Evolutionary conservation across 345 rosid genomes (phyloP), one percentile per base, ranked within the genome.

Genomic region (Syzygium aqueum): DNA sequence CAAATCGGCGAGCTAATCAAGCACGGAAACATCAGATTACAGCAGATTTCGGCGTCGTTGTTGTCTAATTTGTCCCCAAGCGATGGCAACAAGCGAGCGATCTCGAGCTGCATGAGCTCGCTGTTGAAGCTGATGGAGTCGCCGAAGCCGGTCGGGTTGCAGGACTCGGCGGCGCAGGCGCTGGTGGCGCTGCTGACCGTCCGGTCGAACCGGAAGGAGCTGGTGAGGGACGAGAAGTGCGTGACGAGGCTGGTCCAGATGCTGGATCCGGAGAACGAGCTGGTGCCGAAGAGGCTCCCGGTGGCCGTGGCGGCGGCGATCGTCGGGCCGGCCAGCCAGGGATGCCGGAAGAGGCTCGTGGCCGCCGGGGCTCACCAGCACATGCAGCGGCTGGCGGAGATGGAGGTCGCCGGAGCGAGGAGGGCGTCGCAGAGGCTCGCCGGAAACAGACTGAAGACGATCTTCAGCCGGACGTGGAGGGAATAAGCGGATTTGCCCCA

Each of bases 61-160:
- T 22, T 96, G 13, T 88, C 93, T 21, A 93, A 90, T 17, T 43
- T 96, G 63, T 86, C 92, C 40, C 83, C 93, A 51, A 94, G 97
- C 56, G 97, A 95, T 50, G 96, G 95, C 1, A 95, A 96, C 89
- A 96, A 96, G 88, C 89, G 98, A 85, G 98, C 97, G 2, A 88
- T 96, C 22, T 84, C 92, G 3, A 92, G 93, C 85, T 95, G 95
- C 59, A 89, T 93, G 93, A 86, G 89, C 23, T 91, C 95, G n/a
- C 85, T 96, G 87, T 88, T 96, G 54, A 90, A 90, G 89, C 80
- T 96, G 77, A 95, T 94, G 92, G 96, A 94, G 86, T 92, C 91
- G 46, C 94, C 96, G 3, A 96, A 96, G 93, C 96, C 98, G 25
- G 95, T 90, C 59, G 96, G 97, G 40, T 52, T 96, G 87, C 96